A percentile compares a stretch with the other conserved stretches of the same genome.
These are phyloP conservation scores for Lentinula guzmanii DNA, from an alignment of 768 basidiomycete genomes.

Conservation along the genomic window DNA sequence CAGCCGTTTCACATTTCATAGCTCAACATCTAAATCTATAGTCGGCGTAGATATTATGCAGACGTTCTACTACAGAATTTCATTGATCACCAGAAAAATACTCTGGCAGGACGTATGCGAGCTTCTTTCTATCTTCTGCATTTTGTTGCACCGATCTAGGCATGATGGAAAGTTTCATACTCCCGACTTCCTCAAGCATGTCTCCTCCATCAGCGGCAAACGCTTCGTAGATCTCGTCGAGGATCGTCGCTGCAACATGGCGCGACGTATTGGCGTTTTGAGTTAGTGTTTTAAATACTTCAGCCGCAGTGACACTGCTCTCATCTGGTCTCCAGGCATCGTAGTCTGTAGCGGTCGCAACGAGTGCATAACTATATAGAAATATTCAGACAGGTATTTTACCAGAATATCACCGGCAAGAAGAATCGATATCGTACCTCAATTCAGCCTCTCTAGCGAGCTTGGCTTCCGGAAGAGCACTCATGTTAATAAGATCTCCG, in stretches of 20 bases:
- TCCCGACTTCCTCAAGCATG: slow-evolving; percentile 65
- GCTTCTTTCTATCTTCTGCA: slow-evolving; percentile 57
- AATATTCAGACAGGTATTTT: not conserved
- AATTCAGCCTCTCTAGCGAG: slow-evolving; percentile 93
- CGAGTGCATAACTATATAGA: slow-evolving; percentile 72
- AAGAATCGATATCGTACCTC: slow-evolving; percentile 38
- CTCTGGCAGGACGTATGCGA: slow-evolving; percentile 71
- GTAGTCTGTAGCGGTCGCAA: slow-evolving; percentile 91
- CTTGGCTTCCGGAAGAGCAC: slow-evolving; percentile 94
- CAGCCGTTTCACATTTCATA: too few relatives aligned
- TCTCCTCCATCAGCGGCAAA: slow-evolving; percentile 42
- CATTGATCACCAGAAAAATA: slow-evolving; percentile 42
- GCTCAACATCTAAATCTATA: too few relatives aligned
- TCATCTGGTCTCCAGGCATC: slow-evolving; percentile 87
- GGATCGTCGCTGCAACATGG: slow-evolving; percentile 60
- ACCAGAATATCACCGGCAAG: not conserved
- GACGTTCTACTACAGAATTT: not conserved
- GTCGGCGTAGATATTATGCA: too few relatives aligned
- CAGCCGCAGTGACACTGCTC: slow-evolving; percentile 81
- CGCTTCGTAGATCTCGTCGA: slow-evolving; percentile 58
- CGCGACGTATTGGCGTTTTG: slow-evolving; percentile 86
- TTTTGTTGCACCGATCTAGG: slow-evolving; percentile 51
- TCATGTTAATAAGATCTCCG: slow-evolving; percentile 96
- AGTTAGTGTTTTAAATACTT: slow-evolving; percentile 84
- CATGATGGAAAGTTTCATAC: slow-evolving; percentile 87